Conservation (phyloP, 1,139 yeast genomes). For the Candida sanyaensis region DNA sequence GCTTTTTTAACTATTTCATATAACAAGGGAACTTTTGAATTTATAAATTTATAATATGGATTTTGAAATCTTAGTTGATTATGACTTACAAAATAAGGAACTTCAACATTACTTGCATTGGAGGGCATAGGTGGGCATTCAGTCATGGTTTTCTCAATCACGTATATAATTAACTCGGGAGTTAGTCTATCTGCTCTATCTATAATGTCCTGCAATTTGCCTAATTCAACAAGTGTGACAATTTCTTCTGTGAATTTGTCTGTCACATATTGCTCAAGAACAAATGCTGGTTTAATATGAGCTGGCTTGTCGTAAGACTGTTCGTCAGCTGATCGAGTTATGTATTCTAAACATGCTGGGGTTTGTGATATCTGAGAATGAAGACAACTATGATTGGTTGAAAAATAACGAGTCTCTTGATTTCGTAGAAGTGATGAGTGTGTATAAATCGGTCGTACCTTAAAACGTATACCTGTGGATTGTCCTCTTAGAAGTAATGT, state of each 20-base stretch:
- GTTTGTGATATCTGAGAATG: background rate
- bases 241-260: conserved; percentile 1
- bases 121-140: conserved; percentile 5
- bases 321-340: background rate
- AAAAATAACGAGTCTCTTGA: background rate
- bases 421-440: background rate
- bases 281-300: background rate
- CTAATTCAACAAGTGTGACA: background rate
- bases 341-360: background rate
- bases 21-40: conserved; percentile 8
- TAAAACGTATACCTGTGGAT: background rate
- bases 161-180: background rate
- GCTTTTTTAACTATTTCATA: background rate
- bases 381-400: background rate
- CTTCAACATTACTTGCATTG: conserved; percentile 1
- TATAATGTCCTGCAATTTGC: background rate
- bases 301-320: background rate
- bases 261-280: background rate
- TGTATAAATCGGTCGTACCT: background rate
- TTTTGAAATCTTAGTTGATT: background rate
- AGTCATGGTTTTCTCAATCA: conserved; percentile 5
- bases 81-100: conserved; percentile 5
- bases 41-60: conserved; percentile 9
- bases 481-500: background rate
- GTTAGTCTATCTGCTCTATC: background rate